A percentile compares a stretch with the other conserved stretches of the same genome.
These are phyloP conservation scores for Trichoderma lentiforme DNA, from an alignment of 2,329 filamentous ascomycete genomes.

Conservation along the genomic window DNA sequence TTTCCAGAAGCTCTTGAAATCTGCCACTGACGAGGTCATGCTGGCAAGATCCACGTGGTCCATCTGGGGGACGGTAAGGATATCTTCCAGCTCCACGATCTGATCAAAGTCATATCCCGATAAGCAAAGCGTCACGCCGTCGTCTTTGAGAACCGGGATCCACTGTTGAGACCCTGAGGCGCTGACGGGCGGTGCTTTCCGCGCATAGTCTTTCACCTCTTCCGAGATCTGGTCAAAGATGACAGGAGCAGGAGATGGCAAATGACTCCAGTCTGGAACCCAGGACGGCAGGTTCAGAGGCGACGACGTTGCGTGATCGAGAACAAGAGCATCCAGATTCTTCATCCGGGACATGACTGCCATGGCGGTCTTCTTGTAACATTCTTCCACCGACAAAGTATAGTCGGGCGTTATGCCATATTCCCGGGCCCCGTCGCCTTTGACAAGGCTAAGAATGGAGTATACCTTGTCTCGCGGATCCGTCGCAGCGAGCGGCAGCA, in stretches of 20 bases:
- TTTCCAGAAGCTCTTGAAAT: background rate
- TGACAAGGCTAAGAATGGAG: background rate
- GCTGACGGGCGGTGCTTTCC: background rate
- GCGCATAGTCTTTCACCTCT: background rate
- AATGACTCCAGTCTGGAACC: background rate
- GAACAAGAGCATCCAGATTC: background rate
- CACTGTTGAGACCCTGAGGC: background rate
- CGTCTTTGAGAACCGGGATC: background rate
- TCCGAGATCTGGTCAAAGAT: background rate
- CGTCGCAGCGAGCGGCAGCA: background rate
- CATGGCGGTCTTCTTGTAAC: background rate
- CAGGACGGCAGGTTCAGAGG: background rate
- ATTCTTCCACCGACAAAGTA: background rate
- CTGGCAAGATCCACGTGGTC: background rate
- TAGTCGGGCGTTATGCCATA: background rate
- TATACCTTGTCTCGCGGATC: background rate
- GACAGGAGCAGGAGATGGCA: background rate
- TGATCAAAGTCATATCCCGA: background rate
- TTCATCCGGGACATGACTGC: background rate
- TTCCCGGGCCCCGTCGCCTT: background rate
- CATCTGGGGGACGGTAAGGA: background rate
- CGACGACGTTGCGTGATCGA: background rate
- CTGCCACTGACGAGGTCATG: background rate
- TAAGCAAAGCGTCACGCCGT: background rate
- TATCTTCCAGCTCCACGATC: background rate